These are phyloP conservation scores for Pyrenochaeta sp. DNA, from an alignment of 2,329 filamentous ascomycete species.

Conservation along the genomic window DNA sequence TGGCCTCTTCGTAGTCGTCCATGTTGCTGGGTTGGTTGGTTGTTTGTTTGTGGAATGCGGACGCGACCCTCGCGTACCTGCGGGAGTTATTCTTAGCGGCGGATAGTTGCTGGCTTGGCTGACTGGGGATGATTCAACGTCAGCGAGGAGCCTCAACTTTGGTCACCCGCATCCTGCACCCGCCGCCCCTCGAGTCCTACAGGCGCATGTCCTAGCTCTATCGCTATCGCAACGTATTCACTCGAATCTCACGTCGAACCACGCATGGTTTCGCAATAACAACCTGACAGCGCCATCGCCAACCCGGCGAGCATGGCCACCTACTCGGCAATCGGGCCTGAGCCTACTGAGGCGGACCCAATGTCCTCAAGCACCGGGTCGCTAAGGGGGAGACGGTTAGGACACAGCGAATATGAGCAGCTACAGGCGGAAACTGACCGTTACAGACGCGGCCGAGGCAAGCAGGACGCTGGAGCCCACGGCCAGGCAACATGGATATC, in stretches of 20 bases:
- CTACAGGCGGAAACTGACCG: slow-evolving; percentile 26
- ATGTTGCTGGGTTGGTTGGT: slow-evolving; percentile 25
- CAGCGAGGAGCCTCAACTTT: slow-evolving; percentile 10
- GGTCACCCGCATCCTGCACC: slow-evolving; percentile 11
- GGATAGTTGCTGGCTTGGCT: slow-evolving; percentile 4
- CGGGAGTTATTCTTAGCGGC: slow-evolving; percentile 23
- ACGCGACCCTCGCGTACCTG: slow-evolving; percentile 28
- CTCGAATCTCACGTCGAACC: neutral
- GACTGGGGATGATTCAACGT: slow-evolving; percentile 11
- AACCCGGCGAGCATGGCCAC: slow-evolving; percentile 51
- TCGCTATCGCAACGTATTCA: neutral
- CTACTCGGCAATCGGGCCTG: slow-evolving; percentile 55
- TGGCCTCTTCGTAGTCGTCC: slow-evolving; percentile 50
- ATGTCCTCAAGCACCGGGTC: slow-evolving; percentile 53
- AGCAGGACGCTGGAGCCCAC: slow-evolving; percentile 71
- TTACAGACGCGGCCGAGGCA: slow-evolving; percentile 64
- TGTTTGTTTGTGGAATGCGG: slow-evolving; percentile 18
- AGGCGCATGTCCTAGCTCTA: slow-evolving; percentile 1
- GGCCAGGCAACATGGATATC: slow-evolving; percentile 88
- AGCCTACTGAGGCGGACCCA: slow-evolving; percentile 48
- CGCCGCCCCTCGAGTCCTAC: no score
- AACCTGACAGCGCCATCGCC: slow-evolving; percentile 15
- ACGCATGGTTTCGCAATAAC: slow-evolving; percentile 39
- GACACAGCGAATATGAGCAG: neutral
- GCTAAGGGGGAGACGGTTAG: slow-evolving; percentile 47